Evolutionary conservation across 768 basidiomycete genomes (phyloP).

Genomic region (Tephrocybe rancida): DNA sequence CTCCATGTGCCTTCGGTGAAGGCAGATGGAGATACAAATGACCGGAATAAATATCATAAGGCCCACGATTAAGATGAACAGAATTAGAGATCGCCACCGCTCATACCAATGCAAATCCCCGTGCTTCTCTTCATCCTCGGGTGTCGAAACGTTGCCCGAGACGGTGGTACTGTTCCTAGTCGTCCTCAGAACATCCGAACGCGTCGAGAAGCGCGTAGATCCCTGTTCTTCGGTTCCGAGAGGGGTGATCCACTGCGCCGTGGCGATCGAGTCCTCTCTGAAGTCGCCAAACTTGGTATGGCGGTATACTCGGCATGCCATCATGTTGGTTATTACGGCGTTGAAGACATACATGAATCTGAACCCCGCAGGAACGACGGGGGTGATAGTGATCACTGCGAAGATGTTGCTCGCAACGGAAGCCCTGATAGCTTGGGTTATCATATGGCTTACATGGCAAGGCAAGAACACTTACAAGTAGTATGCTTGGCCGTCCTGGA

Average conservation of each 20-base stretch:
- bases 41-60: not conserved
- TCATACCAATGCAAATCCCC: not conserved
- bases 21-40: not conserved
- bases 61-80: not conserved
- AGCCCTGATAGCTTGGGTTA: not conserved
- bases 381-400: constrained; percentile 6
- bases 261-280: not conserved
- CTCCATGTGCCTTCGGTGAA: not conserved
- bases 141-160: not conserved
- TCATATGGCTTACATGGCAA: not conserved
- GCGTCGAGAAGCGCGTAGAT: not conserved
- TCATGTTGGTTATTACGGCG: constrained; percentile 15
- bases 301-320: constrained; percentile 21
- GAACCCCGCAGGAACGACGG: constrained; percentile 6
- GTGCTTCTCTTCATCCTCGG: not conserved
- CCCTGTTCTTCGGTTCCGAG: not conserved
- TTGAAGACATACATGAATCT: constrained; percentile 4
- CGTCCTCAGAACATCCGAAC: not conserved
- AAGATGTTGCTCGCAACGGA: constrained; percentile 9
- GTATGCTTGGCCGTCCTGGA: constrained; percentile 40
- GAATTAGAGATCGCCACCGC: not conserved
- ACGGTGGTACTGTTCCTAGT: not conserved
- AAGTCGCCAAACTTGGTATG: constrained; percentile 13
- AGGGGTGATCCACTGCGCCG: not conserved
- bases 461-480: constrained; percentile 29